These are phyloP conservation scores for Fusarium denticulatum DNA, from an alignment of 2,329 filamentous ascomycete genomes.

Conservation along the genomic window DNA sequence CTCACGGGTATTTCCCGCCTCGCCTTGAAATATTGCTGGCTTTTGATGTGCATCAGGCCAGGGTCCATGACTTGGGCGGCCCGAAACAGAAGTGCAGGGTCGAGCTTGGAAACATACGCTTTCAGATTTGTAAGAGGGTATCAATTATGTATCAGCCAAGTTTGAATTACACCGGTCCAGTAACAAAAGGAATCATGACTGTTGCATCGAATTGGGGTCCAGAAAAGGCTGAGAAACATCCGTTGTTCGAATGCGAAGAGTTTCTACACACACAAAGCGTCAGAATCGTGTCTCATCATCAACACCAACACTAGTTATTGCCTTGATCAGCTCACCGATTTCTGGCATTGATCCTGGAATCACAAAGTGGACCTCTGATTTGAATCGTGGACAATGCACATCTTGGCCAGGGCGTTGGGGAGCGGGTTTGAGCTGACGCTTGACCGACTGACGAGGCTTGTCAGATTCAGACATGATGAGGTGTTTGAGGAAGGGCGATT, in stretches of 20 bases:
- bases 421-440: conserved; percentile 42
- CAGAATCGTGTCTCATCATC: neutral
- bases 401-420: conserved; percentile 30
- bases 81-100: neutral
- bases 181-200: conserved; percentile 7
- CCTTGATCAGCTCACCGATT: conserved; percentile 34
- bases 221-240: conserved; percentile 50
- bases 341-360: conserved; percentile 43
- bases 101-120: neutral
- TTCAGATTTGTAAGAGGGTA: neutral
- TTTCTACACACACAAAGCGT: conserved; percentile 31
- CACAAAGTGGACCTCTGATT: conserved; percentile 45
- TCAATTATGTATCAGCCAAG: neutral
- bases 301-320: neutral
- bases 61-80: neutral
- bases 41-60: neutral
- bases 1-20: neutral
- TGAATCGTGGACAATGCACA: conserved; percentile 39
- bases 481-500: neutral
- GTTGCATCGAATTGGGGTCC: conserved; percentile 42
- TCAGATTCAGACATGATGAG: conserved; percentile 32
- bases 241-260: conserved; percentile 42
- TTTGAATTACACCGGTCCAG: neutral
- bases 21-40: neutral
- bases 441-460: conserved; percentile 25